Evolutionary conservation across 2,329 filamentous ascomycete species (phyloP), one percentile per base, ranked within the genome.

Genomic region (Rhinocladiella mackenziei): DNA sequence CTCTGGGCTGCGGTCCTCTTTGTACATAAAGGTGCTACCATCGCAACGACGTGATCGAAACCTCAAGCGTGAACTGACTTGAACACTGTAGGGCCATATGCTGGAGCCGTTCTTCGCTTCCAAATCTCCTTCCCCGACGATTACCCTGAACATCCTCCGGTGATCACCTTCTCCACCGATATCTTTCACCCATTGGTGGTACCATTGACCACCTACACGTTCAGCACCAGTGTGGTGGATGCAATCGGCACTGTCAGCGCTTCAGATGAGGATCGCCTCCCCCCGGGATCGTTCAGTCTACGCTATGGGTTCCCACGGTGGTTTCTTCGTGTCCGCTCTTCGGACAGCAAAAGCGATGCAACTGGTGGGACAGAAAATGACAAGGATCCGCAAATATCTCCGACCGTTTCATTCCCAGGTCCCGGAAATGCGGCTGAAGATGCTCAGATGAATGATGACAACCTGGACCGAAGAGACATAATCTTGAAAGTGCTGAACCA

Each of bases 161-260:
- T 89, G 13, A 80, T 98, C 54, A 91, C 84, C 42, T 95, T 98
- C 65, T 78, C 81, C 33, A 94, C 87, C 56, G 91, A 97, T 62
- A 84, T 97, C 56, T 98, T 97, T 65, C 91, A 98, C 63, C 91
- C 91, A 13, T 75, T 98, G 30, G 83, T 97, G 55, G 89, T 89
- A 5, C 89, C 92, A 26, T 75, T 94, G 50, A 95, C 89, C n/a
- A 95, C 88, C 3, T 94, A 95, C 67, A 92, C 87, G 61, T 94
- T 94, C 70, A 85, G 87, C 30, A 89, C 86, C 50, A 83, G 84
- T 37, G 38, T 38, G 11, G 41, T 45, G 22, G 53, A 57, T 36
- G 33, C 53, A 3, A 45, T 50, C 4, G 86, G 86, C 35, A 87
- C 86, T 0, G 83, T 89, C 50, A 91, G 86, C 62, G 86, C 88